phyloP scores from a whole-genome alignment of 441 rosid genomes.

The Omphalea diandra region DNA sequence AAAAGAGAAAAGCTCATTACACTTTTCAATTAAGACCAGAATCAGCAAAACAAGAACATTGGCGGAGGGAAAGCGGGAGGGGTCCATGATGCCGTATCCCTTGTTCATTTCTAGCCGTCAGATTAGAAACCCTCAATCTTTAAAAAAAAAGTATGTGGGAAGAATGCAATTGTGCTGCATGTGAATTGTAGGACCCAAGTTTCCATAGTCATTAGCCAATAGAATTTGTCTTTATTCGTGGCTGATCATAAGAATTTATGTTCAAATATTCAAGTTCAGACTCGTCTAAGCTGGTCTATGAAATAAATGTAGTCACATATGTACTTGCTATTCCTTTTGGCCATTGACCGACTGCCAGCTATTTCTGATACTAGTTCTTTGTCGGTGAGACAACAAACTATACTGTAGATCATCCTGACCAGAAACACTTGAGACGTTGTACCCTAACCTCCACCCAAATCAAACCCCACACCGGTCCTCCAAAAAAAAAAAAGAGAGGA shows the following conservation, averaged over 20 bases:
- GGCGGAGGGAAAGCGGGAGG: not conserved
- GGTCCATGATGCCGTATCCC: constrained; percentile 12
- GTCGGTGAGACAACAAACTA: constrained; percentile 12
- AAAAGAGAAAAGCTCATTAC: too few species aligned
- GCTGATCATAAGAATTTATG: not conserved
- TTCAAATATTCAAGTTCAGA: not conserved
- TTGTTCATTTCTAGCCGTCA: constrained; percentile 17
- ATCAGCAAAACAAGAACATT: not conserved
- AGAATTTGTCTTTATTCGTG: constrained; percentile 17
- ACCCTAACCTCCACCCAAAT: constrained; percentile 6
- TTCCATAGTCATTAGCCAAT: not conserved
- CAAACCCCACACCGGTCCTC: not conserved
- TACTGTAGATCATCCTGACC: constrained; percentile 1
- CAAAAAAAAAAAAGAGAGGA: not conserved
- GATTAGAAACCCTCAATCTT: constrained; percentile 27
- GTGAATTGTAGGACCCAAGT: constrained; percentile 29
- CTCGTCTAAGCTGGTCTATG: not conserved
- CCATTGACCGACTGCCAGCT: not conserved
- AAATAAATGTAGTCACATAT: not conserved
- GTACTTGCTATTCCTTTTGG: constrained; percentile 1
- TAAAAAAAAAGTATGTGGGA: constrained; percentile 11
- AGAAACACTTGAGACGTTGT: not conserved
- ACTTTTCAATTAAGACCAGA: not conserved
- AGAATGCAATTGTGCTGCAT: constrained; percentile 12
- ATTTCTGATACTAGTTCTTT: constrained; percentile 2